A percentile compares a stretch with the other conserved stretches of the same genome.
Evolutionary conservation across 805 yeast genomes (phyloP).

Genomic region (Kluyveromyces siamensis): DNA sequence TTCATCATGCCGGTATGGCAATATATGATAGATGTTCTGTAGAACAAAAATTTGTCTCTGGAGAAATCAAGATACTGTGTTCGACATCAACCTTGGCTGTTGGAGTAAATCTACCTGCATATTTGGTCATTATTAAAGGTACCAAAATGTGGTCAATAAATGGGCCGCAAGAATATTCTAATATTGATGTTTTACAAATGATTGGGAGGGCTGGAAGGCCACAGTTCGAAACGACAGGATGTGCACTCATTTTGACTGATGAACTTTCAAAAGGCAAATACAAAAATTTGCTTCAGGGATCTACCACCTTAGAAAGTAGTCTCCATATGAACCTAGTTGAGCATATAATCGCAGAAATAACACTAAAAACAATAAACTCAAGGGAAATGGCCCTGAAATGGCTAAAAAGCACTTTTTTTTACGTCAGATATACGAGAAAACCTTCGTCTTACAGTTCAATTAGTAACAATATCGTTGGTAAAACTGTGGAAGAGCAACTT

Average conservation of each 20-base stretch:
- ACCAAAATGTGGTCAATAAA: conserved; percentile 49
- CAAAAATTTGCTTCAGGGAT: conserved; percentile 34
- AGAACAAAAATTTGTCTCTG: conserved; percentile 37
- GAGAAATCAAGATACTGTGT: conserved; percentile 37
- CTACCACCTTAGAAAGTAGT: conserved; percentile 39
- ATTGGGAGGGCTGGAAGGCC: conserved; percentile 61
- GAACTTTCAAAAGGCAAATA: conserved; percentile 28
- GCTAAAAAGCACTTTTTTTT: conserved; percentile 43
- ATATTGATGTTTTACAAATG: conserved; percentile 51
- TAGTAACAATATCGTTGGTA: conserved; percentile 12
- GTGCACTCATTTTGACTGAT: conserved; percentile 42
- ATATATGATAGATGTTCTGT: conserved; percentile 37
- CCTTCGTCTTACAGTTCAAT: conserved; percentile 32
- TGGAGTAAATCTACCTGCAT: conserved; percentile 56
- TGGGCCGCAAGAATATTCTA: conserved; percentile 43
- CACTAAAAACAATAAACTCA: conserved; percentile 32
- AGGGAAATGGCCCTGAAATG: conserved; percentile 35
- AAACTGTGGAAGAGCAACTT: conserved; percentile 26
- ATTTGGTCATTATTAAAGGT: conserved; percentile 51
- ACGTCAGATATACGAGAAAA: conserved; percentile 33
- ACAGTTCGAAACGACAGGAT: conserved; percentile 41
- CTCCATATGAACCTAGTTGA: conserved; percentile 34
- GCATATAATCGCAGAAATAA: conserved; percentile 37
- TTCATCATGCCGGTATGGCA: conserved; percentile 52
- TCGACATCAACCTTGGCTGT: conserved; percentile 54